Conservation (phyloP, 202 grass and related monocot genomes). For the Elaeis oleifera region DNA sequence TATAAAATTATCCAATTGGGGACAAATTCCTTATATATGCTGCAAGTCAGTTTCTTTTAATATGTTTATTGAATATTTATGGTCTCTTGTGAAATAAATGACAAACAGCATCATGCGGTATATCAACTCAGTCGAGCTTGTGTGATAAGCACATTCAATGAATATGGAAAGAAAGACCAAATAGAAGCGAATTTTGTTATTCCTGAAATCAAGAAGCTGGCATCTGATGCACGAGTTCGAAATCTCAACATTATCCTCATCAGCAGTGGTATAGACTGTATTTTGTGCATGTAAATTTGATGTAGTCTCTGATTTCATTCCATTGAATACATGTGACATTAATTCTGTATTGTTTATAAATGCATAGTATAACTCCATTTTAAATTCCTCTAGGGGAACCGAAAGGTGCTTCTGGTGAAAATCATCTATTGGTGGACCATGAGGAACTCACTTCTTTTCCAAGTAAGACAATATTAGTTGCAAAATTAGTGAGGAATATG, state of each 20-base stretch:
- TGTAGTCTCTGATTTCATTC: no score
- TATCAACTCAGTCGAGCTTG: conserved; percentile 49
- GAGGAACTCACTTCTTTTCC: conserved; percentile 6
- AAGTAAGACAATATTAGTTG: conserved; percentile 8
- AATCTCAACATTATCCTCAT: conserved; percentile 67
- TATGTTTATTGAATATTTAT: conserved; percentile 1
- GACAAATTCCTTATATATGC: no score
- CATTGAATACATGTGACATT: no score
- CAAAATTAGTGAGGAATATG: not conserved
- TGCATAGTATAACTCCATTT: no score
- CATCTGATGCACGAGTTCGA: conserved; percentile 44
- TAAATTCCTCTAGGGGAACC: conserved; percentile 11
- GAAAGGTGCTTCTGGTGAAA: conserved; percentile 8
- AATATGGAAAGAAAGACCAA: conserved; percentile 45
- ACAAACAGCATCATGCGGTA: conserved; percentile 41
- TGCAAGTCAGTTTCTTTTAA: no score
- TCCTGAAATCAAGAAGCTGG: conserved; percentile 50
- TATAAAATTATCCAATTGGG: conserved; percentile 6
- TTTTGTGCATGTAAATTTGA: no score
- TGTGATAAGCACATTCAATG: conserved; percentile 47
- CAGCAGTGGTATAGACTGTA: conserved; percentile 42
- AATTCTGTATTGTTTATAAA: no score
- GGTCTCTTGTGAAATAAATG: conserved; percentile 21
- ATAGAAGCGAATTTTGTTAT: conserved; percentile 69
- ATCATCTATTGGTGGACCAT: not conserved